Conservation (phyloP, 345 rosid species). For the sweet orange (Citrus sinensis) region DNA sequence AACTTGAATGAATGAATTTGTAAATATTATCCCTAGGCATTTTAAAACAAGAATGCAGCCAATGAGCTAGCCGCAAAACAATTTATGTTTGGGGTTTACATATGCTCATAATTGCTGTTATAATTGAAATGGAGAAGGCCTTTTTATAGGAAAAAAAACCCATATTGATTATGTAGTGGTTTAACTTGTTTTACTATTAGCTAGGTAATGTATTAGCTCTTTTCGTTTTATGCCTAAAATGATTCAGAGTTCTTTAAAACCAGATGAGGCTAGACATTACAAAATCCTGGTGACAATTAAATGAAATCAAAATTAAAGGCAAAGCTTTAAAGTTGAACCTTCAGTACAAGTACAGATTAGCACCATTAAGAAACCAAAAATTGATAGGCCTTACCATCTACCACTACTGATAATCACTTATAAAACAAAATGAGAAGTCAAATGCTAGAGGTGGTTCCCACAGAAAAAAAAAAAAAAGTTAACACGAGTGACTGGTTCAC, state of each 20-base stretch:
- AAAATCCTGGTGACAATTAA: background rate
- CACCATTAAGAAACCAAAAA: background rate
- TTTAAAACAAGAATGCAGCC: background rate
- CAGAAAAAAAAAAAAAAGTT: background rate
- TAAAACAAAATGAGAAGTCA: background rate
- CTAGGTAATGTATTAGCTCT: background rate
- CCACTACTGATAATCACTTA: background rate
- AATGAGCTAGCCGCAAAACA: background rate
- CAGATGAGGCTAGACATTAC: background rate
- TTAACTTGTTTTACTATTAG: background rate
- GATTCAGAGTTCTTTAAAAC: background rate
- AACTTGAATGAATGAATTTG: background rate
- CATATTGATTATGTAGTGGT: background rate
- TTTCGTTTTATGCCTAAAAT: background rate
- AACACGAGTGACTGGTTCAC: background rate
- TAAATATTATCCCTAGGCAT: background rate
- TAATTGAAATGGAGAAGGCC: too few relatives aligned
- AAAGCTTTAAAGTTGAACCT: background rate
- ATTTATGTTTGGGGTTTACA: too few relatives aligned
- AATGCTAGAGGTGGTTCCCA: background rate
- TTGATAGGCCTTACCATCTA: background rate
- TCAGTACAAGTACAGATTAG: background rate
- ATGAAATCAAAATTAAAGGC: background rate
- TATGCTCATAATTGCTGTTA: too few relatives aligned
- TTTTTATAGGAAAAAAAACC: too few relatives aligned